Conservation (phyloP, 2,329 filamentous ascomycete species). For the Colletotrichum falcatum region DNA sequence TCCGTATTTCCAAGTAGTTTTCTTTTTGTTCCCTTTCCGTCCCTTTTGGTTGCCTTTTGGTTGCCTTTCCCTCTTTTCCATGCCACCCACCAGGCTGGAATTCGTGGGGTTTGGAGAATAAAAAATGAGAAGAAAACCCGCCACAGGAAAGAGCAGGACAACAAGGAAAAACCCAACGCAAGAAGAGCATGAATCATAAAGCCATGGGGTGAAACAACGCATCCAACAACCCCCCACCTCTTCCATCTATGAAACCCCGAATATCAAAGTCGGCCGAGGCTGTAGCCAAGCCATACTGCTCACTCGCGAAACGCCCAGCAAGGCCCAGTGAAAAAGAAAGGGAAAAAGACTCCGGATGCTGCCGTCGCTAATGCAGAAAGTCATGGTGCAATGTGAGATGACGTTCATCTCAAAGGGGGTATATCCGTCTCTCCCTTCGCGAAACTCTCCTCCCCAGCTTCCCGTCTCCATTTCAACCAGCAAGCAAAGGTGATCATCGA, state of each 20-base stretch:
- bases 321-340: neutral
- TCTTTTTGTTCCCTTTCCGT: neutral
- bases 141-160: neutral
- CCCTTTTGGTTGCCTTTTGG: neutral
- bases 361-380: constrained; percentile 39
- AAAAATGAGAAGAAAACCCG: neutral
- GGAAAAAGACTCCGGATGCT: constrained; percentile 21
- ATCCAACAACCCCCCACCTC: neutral
- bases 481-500: constrained; percentile 26
- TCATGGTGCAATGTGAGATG: constrained; percentile 15
- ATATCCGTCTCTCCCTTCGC: constrained; percentile 26
- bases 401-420: constrained; percentile 18
- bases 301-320: constrained; percentile 8
- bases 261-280: neutral
- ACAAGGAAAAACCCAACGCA: neutral
- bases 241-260: neutral
- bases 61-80: neutral
- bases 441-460: neutral
- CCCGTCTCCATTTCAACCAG: constrained; percentile 21
- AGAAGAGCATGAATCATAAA: neutral
- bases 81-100: neutral
- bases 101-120: neutral
- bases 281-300: constrained; percentile 4
- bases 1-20: neutral
- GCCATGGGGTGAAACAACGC: neutral